Base-by-base conservation (phyloP, 2,329 filamentous ascomycete species). In the Nemania diffusa region DNA sequence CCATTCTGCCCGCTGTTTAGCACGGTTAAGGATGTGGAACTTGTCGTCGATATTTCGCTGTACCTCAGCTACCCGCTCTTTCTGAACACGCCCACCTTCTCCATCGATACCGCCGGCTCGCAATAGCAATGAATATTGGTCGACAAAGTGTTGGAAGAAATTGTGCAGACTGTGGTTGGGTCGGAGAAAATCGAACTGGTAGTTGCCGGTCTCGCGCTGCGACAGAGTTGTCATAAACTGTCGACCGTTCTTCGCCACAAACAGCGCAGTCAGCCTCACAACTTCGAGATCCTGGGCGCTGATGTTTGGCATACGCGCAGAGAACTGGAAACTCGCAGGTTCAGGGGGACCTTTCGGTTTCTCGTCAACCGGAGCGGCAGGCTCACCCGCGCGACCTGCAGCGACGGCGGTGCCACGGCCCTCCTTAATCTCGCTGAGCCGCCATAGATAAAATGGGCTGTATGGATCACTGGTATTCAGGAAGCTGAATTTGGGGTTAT, bases 81-180 rank as follows among this genome's bases (percentile, higher is more conserved):
- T 86, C 74, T 94, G 89, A 2, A 91, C 84, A 72, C 91, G 90
- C 27, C 90, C 89, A 11, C 84, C 85, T 68, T 86, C 84, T 46
- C 90, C 90, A 72, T 91, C 88, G 7, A 90, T 84, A 0, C 90
- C 91, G 63, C 89, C 86, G 7, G 88, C 86, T 62, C 89, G 88
- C 63, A 97, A 78, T 32, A 97, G 82, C 58, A 91, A 85, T n/a
- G 91, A 92, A 79, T 98, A 98, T 78, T 99, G 96, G 73, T 98
- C 95, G 67, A 97, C 90, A 67, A 97, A 86, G 71, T 94, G 89
- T 73, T 93, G 92, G 80, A 97, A 98, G 83, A 96, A 98, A 78
- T 95, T 94, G 83, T 98, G 94, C 70, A 97, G 90, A 75, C 93
- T 97, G 83, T 99, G 96, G 76, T 97, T 97, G 17, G 94, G 93